Conservation (phyloP, 2,329 filamentous ascomycete species). For the Trichoderma asperellum region DNA sequence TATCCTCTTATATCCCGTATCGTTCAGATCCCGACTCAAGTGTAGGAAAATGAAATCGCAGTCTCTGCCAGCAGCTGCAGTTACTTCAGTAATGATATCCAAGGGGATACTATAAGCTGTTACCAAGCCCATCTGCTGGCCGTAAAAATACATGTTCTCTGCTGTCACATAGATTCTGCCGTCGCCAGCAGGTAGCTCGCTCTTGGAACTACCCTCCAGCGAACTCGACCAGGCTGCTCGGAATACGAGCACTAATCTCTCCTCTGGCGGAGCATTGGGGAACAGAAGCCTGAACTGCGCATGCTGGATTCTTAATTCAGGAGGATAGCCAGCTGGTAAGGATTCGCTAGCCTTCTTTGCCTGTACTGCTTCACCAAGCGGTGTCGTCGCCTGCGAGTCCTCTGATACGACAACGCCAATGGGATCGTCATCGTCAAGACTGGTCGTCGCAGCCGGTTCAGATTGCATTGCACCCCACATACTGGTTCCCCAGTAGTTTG, state of each 20-base stretch:
- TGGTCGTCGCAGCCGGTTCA: slow-evolving; percentile 40
- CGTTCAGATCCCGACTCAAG: slow-evolving; percentile 63
- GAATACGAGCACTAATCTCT: slow-evolving; percentile 90
- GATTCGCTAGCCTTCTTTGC: slow-evolving; percentile 48
- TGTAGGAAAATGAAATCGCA: slow-evolving; percentile 94
- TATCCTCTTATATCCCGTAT: slow-evolving; percentile 70
- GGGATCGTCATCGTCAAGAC: slow-evolving; percentile 46
- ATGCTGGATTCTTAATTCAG: slow-evolving; percentile 82
- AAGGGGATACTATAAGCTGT: slow-evolving; percentile 79
- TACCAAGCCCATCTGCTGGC: slow-evolving; percentile 88
- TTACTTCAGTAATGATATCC: slow-evolving; percentile 82
- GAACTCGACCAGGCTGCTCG: slow-evolving; percentile 79
- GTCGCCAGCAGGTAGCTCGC: slow-evolving; percentile 58
- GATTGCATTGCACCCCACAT: slow-evolving; percentile 62
- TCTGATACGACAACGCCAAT: slow-evolving; percentile 48
- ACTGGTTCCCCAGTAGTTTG: slow-evolving; percentile 90
- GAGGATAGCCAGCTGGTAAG: slow-evolving; percentile 77
- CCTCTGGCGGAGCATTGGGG: slow-evolving; percentile 73
- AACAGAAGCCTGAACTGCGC: slow-evolving; percentile 93
- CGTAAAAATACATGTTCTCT: slow-evolving; percentile 92
- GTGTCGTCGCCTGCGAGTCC: slow-evolving; percentile 36
- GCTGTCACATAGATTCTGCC: slow-evolving; percentile 86
- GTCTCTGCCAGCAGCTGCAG: slow-evolving; percentile 83
- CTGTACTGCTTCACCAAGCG: slow-evolving; percentile 39
- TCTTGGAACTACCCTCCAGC: slow-evolving; percentile 47